phyloP scores from a whole-genome alignment of 2,329 filamentous ascomycete genomes.

The Aspergillus sp. region DNA sequence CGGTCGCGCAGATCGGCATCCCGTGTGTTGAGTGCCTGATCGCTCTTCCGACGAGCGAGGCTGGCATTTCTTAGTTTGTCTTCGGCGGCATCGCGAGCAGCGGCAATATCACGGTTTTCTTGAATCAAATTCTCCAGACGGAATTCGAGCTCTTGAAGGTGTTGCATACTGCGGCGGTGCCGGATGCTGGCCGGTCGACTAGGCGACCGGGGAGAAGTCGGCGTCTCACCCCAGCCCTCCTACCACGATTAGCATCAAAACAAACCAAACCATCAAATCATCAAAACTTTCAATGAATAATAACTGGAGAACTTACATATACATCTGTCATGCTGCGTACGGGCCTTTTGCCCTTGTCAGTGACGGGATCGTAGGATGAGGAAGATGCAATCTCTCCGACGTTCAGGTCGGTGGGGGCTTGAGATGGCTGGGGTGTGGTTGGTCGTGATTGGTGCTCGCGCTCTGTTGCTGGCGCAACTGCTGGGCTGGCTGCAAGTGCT shows the following conservation, averaged over 20 bases:
- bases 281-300: slow-evolving; percentile 12
- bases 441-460: slow-evolving; percentile 18
- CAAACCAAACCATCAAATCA: slow-evolving; percentile 1
- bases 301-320: slow-evolving; percentile 68
- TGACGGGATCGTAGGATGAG: slow-evolving; percentile 69
- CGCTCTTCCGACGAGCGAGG: slow-evolving; percentile 54
- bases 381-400: slow-evolving; percentile 47
- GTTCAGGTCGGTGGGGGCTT: slow-evolving; percentile 27
- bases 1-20: slow-evolving; percentile 74
- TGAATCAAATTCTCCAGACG: slow-evolving; percentile 79
- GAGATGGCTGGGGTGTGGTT: slow-evolving; percentile 28
- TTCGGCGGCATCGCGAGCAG: slow-evolving; percentile 71
- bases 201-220: slow-evolving; percentile 80
- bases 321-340: slow-evolving; percentile 87
- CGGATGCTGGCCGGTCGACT: slow-evolving; percentile 94
- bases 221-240: slow-evolving; percentile 93
- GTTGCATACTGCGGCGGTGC: slow-evolving; percentile 95
- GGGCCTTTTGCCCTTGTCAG: slow-evolving; percentile 83
- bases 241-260: slow-evolving; percentile 43
- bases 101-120: slow-evolving; percentile 78
- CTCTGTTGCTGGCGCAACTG: slow-evolving; percentile 60
- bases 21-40: slow-evolving; percentile 61
- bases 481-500: slow-evolving; percentile 67
- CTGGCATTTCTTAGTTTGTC: slow-evolving; percentile 58
- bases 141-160: slow-evolving; percentile 81